phyloP scores from a whole-genome alignment of 345 rosid genomes.

The Aquilaria malaccensis region DNA sequence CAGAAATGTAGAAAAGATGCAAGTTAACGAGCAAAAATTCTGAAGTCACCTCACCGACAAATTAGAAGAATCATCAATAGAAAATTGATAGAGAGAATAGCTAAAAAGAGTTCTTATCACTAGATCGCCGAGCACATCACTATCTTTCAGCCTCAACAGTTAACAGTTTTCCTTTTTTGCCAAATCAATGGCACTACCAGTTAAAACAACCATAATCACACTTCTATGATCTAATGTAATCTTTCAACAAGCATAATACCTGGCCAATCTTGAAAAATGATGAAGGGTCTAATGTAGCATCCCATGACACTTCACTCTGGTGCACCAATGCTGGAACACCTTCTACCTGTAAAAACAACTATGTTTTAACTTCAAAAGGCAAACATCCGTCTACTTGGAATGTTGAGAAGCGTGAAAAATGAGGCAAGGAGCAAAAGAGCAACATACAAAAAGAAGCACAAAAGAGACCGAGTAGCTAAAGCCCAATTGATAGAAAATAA shows the following conservation, averaged over 20 bases:
- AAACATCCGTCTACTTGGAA: neutral
- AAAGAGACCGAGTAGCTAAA: constrained; percentile 3
- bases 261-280: constrained; percentile 80
- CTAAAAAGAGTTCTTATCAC: neutral
- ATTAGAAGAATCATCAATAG: neutral
- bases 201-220: no score
- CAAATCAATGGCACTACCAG: neutral
- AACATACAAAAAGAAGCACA: neutral
- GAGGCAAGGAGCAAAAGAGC: constrained; percentile 5
- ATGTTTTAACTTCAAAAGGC: constrained; percentile 5
- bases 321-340: constrained; percentile 87
- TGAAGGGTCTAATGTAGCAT: constrained; percentile 85
- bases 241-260: constrained; percentile 34
- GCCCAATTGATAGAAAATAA: neutral
- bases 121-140: neutral
- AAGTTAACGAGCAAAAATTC: neutral
- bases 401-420: neutral
- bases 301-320: constrained; percentile 94
- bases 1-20: constrained; percentile 7
- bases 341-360: constrained; percentile 51
- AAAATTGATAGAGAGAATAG: neutral
- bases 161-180: constrained; percentile 2
- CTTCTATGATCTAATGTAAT: neutral
- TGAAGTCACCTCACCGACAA: constrained; percentile 2
- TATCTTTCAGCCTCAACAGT: neutral